Evolutionary conservation across 202 grass and related monocot genomes (phyloP), one percentile per base, ranked within the genome.

Genomic region (Hordeum pubiflorum): DNA sequence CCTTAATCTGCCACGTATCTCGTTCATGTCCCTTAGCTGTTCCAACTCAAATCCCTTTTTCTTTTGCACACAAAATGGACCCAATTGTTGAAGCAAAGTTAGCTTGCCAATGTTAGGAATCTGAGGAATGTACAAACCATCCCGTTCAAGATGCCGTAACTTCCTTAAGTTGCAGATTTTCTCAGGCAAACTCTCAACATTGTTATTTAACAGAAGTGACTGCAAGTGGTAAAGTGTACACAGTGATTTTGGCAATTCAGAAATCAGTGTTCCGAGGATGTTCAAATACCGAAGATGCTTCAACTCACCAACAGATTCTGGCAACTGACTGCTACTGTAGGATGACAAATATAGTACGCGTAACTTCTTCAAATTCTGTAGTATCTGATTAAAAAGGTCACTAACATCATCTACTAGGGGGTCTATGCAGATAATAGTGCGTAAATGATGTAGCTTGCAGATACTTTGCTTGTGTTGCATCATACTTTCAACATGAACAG

Each of bases 261-360:
- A 10, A 10, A 86, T 20, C 2, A 3, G 1, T 0, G 79, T 79
- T 3, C 2, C 3, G 1, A 2, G 0, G 37, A 86, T 10, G 17
- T 61, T 48, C 63, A 83, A 55, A 12, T 86, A 79, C 0, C 88
- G 48, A 33, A 90, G 72, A 38, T 80, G 79, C 26, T 82, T 82
- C 6, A 86, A 20, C 7, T 34, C 4, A 59, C 74, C 57, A 52
- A 89, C 0, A 52, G 64, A 86, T 59, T 75, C 20, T 1, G 73
- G 87, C 9, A 89, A 7, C n/a, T 75, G 0, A 26, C 24, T 59
- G 0, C 48, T 23, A 0, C 22, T 64, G 29, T 62, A 71, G 58
- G 10, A 69, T 1, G 9, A 46, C 26, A 89, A 20, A 46, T 24
- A 20, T 1, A 89, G 1, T 3, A 86, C 65, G 8, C 82, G 33